A percentile compares a stretch with the other conserved stretches of the same genome.
These are phyloP conservation scores for Zygosaccharomyces bisporus DNA, from an alignment of 805 yeast genomes.

Conservation along the genomic window DNA sequence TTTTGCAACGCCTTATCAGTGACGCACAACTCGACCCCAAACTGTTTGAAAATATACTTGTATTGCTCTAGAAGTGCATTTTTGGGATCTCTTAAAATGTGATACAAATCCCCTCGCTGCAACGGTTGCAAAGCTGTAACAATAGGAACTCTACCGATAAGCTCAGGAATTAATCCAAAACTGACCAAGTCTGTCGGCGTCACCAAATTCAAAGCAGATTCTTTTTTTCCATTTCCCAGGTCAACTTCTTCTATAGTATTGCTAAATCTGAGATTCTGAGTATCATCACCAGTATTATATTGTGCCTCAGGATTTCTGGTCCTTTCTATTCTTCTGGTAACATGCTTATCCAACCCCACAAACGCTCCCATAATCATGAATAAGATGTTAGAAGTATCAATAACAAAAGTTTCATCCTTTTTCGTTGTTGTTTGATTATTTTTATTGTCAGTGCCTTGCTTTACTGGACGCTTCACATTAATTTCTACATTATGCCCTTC, in stretches of 20 bases:
- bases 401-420: slow-evolving; percentile 43
- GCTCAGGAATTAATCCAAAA: slow-evolving; percentile 57
- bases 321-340: slow-evolving; percentile 39
- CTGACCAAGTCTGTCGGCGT: slow-evolving; percentile 49
- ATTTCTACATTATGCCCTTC: slow-evolving; percentile 54
- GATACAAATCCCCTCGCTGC: slow-evolving; percentile 42
- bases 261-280: slow-evolving; percentile 19
- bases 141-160: slow-evolving; percentile 56
- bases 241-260: slow-evolving; percentile 37
- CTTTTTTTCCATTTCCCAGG: slow-evolving; percentile 37
- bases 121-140: slow-evolving; percentile 48
- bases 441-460: slow-evolving; percentile 21
- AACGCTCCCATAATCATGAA: slow-evolving; percentile 62
- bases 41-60: slow-evolving; percentile 49
- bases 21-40: slow-evolving; percentile 48
- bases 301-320: slow-evolving; percentile 22
- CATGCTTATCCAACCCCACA: slow-evolving; percentile 51
- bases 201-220: slow-evolving; percentile 44
- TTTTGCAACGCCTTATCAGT: slow-evolving; percentile 46
- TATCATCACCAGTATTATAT: slow-evolving; percentile 12
- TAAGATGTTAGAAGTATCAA: slow-evolving; percentile 54
- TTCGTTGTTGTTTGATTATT: slow-evolving; percentile 35
- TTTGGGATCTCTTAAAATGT: slow-evolving; percentile 52
- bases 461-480: slow-evolving; percentile 44
- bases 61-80: slow-evolving; percentile 54